Conservation (phyloP, 2,329 filamentous ascomycete species). For the Aspergillus flavus region DNA sequence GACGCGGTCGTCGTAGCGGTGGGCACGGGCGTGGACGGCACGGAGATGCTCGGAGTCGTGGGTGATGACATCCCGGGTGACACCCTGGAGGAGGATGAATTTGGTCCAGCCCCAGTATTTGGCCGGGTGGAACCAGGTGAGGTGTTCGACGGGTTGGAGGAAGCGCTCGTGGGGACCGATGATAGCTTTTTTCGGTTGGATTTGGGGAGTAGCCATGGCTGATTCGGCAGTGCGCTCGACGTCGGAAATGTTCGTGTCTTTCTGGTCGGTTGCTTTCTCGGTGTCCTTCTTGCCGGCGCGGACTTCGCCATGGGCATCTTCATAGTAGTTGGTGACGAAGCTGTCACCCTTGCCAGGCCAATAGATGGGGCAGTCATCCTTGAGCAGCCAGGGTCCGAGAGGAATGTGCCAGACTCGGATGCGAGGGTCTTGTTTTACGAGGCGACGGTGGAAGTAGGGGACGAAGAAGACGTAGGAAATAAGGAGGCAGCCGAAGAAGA, state of each 20-base stretch:
- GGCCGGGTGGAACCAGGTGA: constrained; percentile 21
- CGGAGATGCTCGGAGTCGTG: constrained; percentile 44
- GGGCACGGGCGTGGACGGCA: constrained; percentile 44
- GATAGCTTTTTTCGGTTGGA: constrained; percentile 22
- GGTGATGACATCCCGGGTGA: constrained; percentile 46
- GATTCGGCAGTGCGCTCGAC: constrained; percentile 20
- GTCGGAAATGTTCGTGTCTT: constrained; percentile 12
- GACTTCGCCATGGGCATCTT: constrained; percentile 31
- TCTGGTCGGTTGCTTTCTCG: constrained; percentile 9
- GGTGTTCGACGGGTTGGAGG: constrained; percentile 23
- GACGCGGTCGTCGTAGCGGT: constrained; percentile 50
- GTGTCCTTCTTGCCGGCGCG: constrained; percentile 19
- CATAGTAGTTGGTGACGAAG: constrained; percentile 46
- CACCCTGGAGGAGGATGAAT: constrained; percentile 48
- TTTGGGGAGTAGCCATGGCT: constrained; percentile 20
- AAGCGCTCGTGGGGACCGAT: constrained; percentile 29
- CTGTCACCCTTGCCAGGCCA: constrained; percentile 41
- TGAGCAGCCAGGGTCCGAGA: constrained; percentile 47
- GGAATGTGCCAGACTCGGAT: constrained; percentile 30
- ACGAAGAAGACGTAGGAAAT: constrained; percentile 29
- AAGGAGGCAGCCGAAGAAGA: constrained; percentile 29
- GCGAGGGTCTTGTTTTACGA: constrained; percentile 25
- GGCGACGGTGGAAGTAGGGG: constrained; percentile 32
- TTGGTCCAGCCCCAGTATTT: constrained; percentile 45
- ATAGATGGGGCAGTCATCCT: constrained; percentile 43